These are phyloP conservation scores for Metschnikowia shivogae DNA, from an alignment of 805 yeast species.

Conservation along the genomic window DNA sequence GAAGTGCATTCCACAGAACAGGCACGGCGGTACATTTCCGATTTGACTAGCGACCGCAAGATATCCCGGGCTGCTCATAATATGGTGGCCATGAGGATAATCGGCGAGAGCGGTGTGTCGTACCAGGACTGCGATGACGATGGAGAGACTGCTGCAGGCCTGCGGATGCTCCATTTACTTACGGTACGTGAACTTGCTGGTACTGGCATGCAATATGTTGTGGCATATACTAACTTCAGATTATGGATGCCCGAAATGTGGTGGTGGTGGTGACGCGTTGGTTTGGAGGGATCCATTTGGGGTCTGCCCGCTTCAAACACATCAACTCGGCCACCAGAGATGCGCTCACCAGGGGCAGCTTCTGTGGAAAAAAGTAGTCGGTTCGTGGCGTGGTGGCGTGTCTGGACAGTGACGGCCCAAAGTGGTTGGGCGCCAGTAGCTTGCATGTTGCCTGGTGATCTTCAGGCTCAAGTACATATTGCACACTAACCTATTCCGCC, in stretches of 20 bases:
- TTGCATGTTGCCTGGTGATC: no score
- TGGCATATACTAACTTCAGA: constrained; percentile 31
- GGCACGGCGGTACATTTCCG: constrained; percentile 49
- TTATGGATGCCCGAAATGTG: constrained; percentile 79
- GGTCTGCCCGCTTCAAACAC: constrained; percentile 92
- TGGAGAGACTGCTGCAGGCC: constrained; percentile 96
- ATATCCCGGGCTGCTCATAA: constrained; percentile 69
- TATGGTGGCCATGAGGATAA: constrained; percentile 84
- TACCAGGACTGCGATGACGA: constrained; percentile 92
- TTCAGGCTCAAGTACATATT: no score
- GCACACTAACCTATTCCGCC: not conserved
- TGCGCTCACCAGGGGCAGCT: constrained; percentile 66
- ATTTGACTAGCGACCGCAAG: constrained; percentile 59
- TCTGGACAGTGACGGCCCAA: no score
- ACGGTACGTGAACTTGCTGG: constrained; percentile 38
- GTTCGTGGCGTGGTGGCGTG: no score
- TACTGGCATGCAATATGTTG: not conserved
- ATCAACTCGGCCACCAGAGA: constrained; percentile 87
- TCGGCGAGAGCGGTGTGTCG: constrained; percentile 48
- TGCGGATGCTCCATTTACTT: constrained; percentile 73
- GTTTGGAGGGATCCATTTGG: constrained; percentile 90
- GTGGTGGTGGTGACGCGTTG: constrained; percentile 86
- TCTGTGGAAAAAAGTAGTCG: constrained; percentile 19
- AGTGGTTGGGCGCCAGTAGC: no score
- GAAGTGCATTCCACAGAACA: constrained; percentile 63